Evolutionary conservation across 179 eudicot genomes (phyloP), one percentile per base, ranked within the genome.

Genomic region (Spinacia oleracea): DNA sequence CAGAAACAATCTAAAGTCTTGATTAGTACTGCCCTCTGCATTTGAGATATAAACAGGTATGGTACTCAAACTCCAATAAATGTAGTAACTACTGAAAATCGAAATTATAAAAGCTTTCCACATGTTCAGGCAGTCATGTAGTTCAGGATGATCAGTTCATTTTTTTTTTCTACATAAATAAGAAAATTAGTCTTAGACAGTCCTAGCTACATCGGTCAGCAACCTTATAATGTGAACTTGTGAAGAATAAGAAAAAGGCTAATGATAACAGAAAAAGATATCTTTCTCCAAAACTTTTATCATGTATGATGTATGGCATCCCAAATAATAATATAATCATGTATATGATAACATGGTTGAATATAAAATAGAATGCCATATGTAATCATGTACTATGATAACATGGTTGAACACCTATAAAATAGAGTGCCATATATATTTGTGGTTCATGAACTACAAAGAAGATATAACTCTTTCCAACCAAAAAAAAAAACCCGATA

Each of bases 1-100:
- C 99, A 96, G 87, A 94, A 96, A 84, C 86, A 88, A 85, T 96
- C 99, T 64, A 96, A 82, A 53, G 98, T 90, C 85, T 94, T 90
- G 85, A 94, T 87, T 76, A 96, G 82, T 74, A 94, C 96, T 9
- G 90, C 90, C 79, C 94, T 94, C 99, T 96, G 87, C 73, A 86
- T 80, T 85, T 70, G 23, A 72, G 53, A 46, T 48, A 31, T 16
- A 32, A 76, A 70, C 59, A 78, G 29, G 53, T 20, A 38, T 40
- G 46, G 18, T 38, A 48, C 20, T 38, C 56, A 18, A 50, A 60
- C 18, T n/a, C 55, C 32, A 29, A 23, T 31, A 67, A 8, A 20
- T 31, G 20, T 60, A 21, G 18, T 12, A 32, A 34, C 50, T 46
- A 9, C 9, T n/a, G 9, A 34, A 32, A 59, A 18, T 53, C 5